phyloP scores from a whole-genome alignment of 2,329 filamentous ascomycete species.

The Microdochium nivale region DNA sequence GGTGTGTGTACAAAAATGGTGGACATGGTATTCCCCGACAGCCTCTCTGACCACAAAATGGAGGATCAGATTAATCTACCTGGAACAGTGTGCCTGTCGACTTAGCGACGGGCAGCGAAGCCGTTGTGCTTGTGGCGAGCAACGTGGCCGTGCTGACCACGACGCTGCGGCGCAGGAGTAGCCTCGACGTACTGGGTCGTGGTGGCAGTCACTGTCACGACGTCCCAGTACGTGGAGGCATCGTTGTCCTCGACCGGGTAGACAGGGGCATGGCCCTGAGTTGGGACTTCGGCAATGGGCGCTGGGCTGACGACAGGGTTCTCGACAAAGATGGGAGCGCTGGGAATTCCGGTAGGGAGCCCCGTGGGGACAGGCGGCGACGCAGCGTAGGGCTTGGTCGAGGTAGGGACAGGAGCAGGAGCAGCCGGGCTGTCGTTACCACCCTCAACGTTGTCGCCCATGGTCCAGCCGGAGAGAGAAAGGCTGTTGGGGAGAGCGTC shows the following conservation, averaged over 20 bases:
- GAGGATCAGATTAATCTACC: not conserved
- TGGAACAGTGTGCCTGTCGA: not conserved
- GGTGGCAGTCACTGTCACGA: constrained; percentile 33
- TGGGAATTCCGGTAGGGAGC: constrained; percentile 3
- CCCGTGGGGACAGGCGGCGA: constrained; percentile 1
- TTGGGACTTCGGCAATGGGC: constrained; percentile 2
- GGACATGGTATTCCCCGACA: not conserved
- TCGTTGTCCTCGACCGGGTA: constrained; percentile 9
- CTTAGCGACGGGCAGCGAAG: constrained; percentile 8
- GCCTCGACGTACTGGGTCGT: constrained; percentile 5
- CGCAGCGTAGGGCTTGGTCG: constrained; percentile 38
- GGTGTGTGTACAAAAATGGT: not conserved
- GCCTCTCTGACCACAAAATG: not conserved
- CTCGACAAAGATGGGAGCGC: constrained; percentile 1
- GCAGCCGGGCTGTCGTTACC: constrained; percentile 35
- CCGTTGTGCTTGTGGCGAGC: constrained; percentile 10
- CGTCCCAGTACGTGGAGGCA: constrained; percentile 32
- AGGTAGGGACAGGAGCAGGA: constrained; percentile 58
- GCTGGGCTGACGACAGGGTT: not conserved
- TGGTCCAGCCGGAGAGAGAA: constrained; percentile 42
- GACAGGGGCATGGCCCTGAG: too few relatives aligned
- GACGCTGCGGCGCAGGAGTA: constrained; percentile 9
- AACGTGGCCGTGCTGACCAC: constrained; percentile 13
- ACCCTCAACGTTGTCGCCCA: constrained; percentile 20
- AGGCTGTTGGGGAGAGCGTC: constrained; percentile 45